phyloP scores from a whole-genome alignment of 2,329 filamentous ascomycete genomes.

The Mycosphaerella arachidis region DNA sequence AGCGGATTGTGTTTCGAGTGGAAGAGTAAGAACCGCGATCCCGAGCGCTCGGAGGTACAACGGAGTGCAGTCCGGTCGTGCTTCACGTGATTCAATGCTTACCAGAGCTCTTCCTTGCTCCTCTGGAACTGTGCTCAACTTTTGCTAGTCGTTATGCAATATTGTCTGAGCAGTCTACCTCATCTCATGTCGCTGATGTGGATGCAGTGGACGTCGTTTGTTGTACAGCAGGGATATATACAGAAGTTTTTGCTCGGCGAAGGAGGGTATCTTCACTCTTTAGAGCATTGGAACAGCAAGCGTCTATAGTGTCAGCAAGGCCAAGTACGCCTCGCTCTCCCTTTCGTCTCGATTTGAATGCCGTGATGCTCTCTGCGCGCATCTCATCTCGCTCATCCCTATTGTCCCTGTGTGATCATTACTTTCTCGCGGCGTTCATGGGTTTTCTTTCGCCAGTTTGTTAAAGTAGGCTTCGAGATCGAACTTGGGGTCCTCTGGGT shows the following conservation, averaged over 20 bases:
- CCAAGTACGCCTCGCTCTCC: background rate
- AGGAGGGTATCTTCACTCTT: conserved; percentile 11
- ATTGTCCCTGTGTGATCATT: background rate
- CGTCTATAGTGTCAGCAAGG: conserved; percentile 1
- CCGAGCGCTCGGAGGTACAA: background rate
- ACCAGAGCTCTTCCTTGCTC: background rate
- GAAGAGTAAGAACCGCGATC: background rate
- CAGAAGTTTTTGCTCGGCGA: conserved; percentile 14
- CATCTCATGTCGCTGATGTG: background rate
- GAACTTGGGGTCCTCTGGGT: conserved; percentile 83
- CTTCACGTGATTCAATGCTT: background rate
- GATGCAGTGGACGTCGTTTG: conserved; percentile 9
- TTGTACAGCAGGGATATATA: conserved; percentile 19
- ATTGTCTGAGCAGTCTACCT: background rate
- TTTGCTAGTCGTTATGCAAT: background rate
- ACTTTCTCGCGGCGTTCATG: conserved; percentile 17
- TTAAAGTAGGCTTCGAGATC: conserved; percentile 83
- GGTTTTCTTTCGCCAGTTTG: conserved; percentile 50
- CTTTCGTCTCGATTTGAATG: background rate
- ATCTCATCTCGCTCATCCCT: background rate
- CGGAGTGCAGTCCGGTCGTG: background rate
- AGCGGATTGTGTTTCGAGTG: background rate
- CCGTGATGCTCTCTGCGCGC: background rate
- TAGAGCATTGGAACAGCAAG: conserved; percentile 7
- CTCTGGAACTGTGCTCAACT: background rate